Percentiles rank a stretch among this genome's conserved stretches.
phyloP scores from a whole-genome alignment of 2,329 filamentous ascomycete species.

The Cercospora sp. region DNA sequence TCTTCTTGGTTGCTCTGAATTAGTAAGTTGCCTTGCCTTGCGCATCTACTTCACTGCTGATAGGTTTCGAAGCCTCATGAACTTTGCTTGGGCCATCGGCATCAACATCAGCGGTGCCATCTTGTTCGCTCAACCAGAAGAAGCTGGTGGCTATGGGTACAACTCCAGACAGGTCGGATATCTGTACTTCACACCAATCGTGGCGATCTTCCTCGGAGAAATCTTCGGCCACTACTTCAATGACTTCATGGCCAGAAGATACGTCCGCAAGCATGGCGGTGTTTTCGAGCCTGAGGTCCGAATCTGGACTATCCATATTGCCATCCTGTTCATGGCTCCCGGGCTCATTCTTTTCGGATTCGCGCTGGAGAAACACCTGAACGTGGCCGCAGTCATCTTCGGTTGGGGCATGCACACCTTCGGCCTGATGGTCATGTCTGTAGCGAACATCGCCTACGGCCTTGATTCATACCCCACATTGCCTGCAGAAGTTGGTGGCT shows the following conservation, averaged over 20 bases:
- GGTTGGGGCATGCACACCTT: slow-evolving; percentile 22
- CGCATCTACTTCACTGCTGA: background rate
- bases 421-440: slow-evolving; percentile 21
- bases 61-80: background rate
- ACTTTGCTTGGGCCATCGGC: slow-evolving; percentile 31
- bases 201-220: slow-evolving; percentile 31
- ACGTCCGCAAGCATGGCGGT: background rate
- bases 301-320: slow-evolving; percentile 14
- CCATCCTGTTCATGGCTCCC: slow-evolving; percentile 15
- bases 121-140: slow-evolving; percentile 25
- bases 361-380: slow-evolving; percentile 17
- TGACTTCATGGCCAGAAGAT: slow-evolving; percentile 27
- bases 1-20: slow-evolving; percentile 3
- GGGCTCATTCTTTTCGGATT: slow-evolving; percentile 16
- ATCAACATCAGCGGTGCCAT: slow-evolving; percentile 31
- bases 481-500: slow-evolving; percentile 16
- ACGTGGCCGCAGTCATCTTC: slow-evolving; percentile 11
- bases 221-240: slow-evolving; percentile 34
- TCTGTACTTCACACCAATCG: slow-evolving; percentile 37
- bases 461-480: slow-evolving; percentile 20
- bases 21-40: slow-evolving; percentile 11
- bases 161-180: slow-evolving; percentile 21
- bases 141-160: slow-evolving; percentile 19
- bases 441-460: slow-evolving; percentile 14
- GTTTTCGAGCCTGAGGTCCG: slow-evolving; percentile 18